Evolutionary conservation across 2,329 filamentous ascomycete species (phyloP).

Genomic region (Botrytis paeoniae): DNA sequence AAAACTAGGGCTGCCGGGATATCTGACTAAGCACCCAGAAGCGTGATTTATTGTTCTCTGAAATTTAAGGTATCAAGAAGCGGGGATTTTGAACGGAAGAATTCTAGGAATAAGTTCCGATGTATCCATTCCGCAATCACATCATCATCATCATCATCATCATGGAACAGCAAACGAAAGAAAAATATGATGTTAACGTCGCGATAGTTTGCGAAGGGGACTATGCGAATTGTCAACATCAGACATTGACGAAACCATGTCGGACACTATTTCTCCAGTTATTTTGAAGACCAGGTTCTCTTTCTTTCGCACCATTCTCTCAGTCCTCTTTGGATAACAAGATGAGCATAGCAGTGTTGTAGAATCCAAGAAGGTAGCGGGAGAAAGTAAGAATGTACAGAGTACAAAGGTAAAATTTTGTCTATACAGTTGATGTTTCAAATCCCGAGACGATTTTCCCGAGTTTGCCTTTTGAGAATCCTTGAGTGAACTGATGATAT

Average conservation of each 20-base stretch:
- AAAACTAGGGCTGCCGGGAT: slow-evolving; percentile 16
- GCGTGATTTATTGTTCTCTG: not conserved
- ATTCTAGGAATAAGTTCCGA: slow-evolving; percentile 1
- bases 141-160: not conserved
- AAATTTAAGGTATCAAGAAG: not conserved
- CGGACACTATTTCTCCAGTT: not conserved
- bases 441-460: not conserved
- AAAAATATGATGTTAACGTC: not conserved
- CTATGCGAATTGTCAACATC: not conserved
- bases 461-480: not conserved
- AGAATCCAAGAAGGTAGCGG: not conserved
- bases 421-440: not conserved
- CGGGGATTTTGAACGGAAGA: not conserved
- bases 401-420: not conserved
- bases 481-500: not conserved
- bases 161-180: not conserved
- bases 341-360: not conserved
- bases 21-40: not conserved
- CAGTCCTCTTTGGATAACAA: not conserved
- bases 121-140: not conserved
- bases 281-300: not conserved
- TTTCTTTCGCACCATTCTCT: not conserved
- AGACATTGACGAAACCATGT: not conserved
- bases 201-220: not conserved
- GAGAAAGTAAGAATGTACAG: not conserved